Percentiles rank a stretch among this genome's conserved stretches.
Conservation (phyloP, 2,329 filamentous ascomycete species). For the Penicillium digitatum region DNA sequence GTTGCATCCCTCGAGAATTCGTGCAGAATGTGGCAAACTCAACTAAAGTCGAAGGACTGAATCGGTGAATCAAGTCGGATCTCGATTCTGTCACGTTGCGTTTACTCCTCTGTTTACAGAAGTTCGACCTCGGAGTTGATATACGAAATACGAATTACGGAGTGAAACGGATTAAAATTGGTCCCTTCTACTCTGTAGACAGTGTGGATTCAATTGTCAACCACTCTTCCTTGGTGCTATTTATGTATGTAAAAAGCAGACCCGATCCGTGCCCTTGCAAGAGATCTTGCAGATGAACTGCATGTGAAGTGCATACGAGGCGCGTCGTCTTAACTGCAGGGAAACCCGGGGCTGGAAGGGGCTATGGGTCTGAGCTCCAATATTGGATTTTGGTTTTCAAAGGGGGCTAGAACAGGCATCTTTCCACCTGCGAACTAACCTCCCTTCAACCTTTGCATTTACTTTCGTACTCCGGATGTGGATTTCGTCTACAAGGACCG, state of each 20-base stretch:
- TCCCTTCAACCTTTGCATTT: neutral
- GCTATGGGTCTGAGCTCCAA: constrained; percentile 3
- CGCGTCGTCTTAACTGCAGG: constrained; percentile 9
- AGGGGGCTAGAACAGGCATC: neutral
- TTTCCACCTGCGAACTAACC: neutral
- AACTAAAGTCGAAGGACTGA: neutral
- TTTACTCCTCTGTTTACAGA: neutral
- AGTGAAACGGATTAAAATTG: neutral
- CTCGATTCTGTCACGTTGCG: neutral
- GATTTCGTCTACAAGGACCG: neutral
- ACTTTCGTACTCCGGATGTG: neutral
- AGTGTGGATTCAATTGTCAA: neutral
- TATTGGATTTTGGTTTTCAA: neutral
- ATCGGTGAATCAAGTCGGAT: constrained; percentile 2
- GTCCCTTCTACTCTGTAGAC: neutral
- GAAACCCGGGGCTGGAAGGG: constrained; percentile 10
- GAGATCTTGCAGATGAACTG: constrained; percentile 20
- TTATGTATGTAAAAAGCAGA: constrained; percentile 7
- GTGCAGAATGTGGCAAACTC: neutral
- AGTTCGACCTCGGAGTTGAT: neutral
- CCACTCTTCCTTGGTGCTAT: neutral
- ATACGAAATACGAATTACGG: too few species aligned
- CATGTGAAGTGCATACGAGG: constrained; percentile 7
- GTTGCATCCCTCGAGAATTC: neutral
- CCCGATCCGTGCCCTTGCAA: constrained; percentile 10